These are phyloP conservation scores for Phytophthora boehmeriae DNA, from an alignment of 352 stramenopile genomes.

Conservation along the genomic window DNA sequence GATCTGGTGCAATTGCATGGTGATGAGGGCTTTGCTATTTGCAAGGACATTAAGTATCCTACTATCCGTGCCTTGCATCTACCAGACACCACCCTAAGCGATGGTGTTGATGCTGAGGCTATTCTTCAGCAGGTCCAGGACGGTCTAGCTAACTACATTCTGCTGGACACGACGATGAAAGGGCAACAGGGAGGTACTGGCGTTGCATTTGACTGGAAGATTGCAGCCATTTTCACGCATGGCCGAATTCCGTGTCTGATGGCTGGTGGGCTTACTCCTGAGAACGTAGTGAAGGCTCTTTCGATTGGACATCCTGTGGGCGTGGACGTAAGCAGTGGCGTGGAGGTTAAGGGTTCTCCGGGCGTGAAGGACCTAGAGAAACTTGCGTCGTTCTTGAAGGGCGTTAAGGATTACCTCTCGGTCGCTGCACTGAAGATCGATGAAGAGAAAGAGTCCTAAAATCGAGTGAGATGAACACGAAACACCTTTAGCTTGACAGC, in stretches of 20 bases:
- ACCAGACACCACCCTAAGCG: conserved; percentile 78
- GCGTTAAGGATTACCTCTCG: conserved; percentile 62
- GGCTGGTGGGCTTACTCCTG: conserved; percentile 93
- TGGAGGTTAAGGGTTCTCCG: conserved; percentile 86
- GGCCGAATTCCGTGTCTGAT: conserved; percentile 95
- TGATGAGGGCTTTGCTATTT: conserved; percentile 93
- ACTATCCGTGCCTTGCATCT: conserved; percentile 95
- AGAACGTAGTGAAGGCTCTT: conserved; percentile 94
- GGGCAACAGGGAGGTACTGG: conserved; percentile 93
- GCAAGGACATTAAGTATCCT: conserved; percentile 83
- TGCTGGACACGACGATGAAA: conserved; percentile 97
- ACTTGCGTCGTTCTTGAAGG: conserved; percentile 65
- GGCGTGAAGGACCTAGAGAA: conserved; percentile 76
- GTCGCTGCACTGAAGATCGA: conserved; percentile 69
- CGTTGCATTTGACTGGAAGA: conserved; percentile 96
- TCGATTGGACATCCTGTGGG: conserved; percentile 83
- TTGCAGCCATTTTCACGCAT: conserved; percentile 91
- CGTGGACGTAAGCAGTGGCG: conserved; percentile 96
- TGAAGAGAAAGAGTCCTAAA: conserved; percentile 53
- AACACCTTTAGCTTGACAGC: neutral
- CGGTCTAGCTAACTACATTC: conserved; percentile 84
- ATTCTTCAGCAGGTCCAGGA: conserved; percentile 71
- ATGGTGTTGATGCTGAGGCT: conserved; percentile 76
- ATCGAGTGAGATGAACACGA: conserved; percentile 33
- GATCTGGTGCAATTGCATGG: conserved; percentile 99